Conservation (phyloP, 1,139 yeast species). For the Saccharomycopsis hybrid region DNA sequence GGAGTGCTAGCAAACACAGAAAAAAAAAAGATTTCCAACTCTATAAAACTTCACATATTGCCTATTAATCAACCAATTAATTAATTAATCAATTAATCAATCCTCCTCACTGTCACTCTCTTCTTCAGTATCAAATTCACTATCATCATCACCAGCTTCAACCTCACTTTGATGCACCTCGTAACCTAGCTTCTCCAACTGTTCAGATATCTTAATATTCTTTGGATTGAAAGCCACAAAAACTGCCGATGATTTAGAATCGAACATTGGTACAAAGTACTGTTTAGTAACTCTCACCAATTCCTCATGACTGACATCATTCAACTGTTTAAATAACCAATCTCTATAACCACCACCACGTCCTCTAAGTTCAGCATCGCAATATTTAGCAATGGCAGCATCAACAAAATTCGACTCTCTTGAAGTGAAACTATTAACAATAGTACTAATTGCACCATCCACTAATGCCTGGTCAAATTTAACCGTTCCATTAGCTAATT, state of each 20-base stretch:
- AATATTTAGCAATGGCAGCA: conserved; percentile 30
- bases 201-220: conserved; percentile 6
- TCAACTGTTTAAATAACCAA: conserved; percentile 42
- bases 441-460: conserved; percentile 68
- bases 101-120: conserved; percentile 18
- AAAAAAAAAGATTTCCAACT: no score
- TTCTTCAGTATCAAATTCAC: conserved; percentile 23
- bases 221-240: conserved; percentile 45
- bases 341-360: conserved; percentile 63
- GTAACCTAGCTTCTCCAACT: conserved; percentile 8
- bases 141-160: conserved; percentile 19
- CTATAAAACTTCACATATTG: no score
- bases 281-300: conserved; percentile 48
- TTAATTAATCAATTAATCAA: neutral
- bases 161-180: conserved; percentile 8
- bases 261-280: conserved; percentile 60
- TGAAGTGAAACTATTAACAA: conserved; percentile 66
- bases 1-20: no score
- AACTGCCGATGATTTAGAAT: conserved; percentile 45
- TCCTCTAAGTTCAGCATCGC: conserved; percentile 62
- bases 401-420: conserved; percentile 44
- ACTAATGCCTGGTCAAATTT: conserved; percentile 53
- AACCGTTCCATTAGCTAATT: conserved; percentile 40
- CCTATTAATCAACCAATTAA: neutral
- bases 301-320: conserved; percentile 50